A percentile compares a stretch with the other conserved stretches of the same genome.
These are phyloP conservation scores for Fusarium sp. DNA, from an alignment of 2,329 filamentous ascomycete genomes.

Conservation along the genomic window DNA sequence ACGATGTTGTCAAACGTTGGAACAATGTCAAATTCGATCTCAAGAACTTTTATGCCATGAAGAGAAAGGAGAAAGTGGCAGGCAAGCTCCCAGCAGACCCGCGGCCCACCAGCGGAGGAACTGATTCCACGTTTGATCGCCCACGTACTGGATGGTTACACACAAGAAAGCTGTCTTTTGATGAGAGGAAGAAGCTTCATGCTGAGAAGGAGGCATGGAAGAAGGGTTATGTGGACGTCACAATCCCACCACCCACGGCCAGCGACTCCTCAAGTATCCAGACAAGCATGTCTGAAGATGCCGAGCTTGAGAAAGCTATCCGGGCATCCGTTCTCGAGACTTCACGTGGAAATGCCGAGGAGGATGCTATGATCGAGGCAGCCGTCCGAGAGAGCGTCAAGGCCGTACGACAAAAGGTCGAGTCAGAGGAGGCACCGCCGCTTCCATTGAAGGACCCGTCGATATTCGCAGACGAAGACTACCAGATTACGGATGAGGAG, in stretches of 20 bases:
- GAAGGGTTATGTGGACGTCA: conserved; percentile 37
- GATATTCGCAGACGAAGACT: conserved; percentile 54
- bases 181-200: conserved; percentile 64
- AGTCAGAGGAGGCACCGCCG: conserved; percentile 41
- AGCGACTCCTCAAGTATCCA: conserved; percentile 25
- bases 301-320: conserved; percentile 79
- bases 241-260: conserved; percentile 15
- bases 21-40: conserved; percentile 69
- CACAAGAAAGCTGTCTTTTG: conserved; percentile 60
- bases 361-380: conserved; percentile 78
- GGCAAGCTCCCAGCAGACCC: conserved; percentile 46
- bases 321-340: conserved; percentile 75
- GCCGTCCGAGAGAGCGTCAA: conserved; percentile 79
- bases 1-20: conserved; percentile 75
- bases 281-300: conserved; percentile 53
- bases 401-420: conserved; percentile 57
- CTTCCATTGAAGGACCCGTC: conserved; percentile 44
- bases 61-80: conserved; percentile 58
- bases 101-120: conserved; percentile 11
- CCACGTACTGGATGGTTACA: conserved; percentile 61
- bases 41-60: conserved; percentile 68
- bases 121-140: conserved; percentile 37
- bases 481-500: conserved; percentile 66
- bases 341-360: conserved; percentile 74
- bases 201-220: conserved; percentile 60